Evolutionary conservation across 805 yeast genomes (phyloP).

Genomic region (Ogataea henricii): DNA sequence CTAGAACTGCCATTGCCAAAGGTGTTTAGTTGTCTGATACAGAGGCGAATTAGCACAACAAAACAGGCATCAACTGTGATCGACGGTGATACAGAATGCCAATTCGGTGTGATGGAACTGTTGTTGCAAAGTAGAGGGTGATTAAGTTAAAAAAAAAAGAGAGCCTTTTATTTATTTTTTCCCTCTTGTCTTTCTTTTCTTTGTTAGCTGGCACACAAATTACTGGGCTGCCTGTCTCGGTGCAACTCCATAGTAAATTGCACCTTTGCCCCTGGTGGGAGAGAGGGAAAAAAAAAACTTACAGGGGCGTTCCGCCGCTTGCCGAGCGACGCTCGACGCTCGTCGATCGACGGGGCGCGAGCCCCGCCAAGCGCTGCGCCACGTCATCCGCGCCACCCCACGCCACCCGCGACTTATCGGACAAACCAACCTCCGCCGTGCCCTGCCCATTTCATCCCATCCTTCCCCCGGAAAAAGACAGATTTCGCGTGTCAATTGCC

Average conservation of each 20-base stretch:
- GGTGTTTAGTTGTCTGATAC: not conserved
- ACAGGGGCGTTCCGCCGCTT: not conserved
- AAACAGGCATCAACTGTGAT: not conserved
- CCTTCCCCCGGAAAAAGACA: constrained; percentile 5
- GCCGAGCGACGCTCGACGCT: not conserved
- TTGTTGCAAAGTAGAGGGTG: too few relatives aligned
- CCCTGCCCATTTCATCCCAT: not conserved
- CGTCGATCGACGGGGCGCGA: constrained; percentile 1
- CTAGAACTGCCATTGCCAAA: constrained; percentile 16
- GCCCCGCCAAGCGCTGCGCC: too few relatives aligned
- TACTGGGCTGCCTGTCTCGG: not conserved
- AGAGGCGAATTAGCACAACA: not conserved
- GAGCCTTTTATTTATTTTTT: too few relatives aligned
- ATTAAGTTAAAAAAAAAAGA: too few relatives aligned
- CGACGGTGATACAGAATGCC: not conserved
- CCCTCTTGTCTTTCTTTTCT: not conserved
- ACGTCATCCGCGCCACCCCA: not conserved
- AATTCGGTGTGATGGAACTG: not conserved
- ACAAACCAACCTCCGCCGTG: constrained; percentile 1
- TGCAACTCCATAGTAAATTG: too few relatives aligned
- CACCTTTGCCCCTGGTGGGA: too few relatives aligned
- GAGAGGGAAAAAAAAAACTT: too few relatives aligned
- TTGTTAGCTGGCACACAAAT: constrained; percentile 5
- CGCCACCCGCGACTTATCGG: not conserved
- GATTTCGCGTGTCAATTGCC: not conserved